phyloP scores from a whole-genome alignment of 768 basidiomycete genomes.

The Podaxis sp. region DNA sequence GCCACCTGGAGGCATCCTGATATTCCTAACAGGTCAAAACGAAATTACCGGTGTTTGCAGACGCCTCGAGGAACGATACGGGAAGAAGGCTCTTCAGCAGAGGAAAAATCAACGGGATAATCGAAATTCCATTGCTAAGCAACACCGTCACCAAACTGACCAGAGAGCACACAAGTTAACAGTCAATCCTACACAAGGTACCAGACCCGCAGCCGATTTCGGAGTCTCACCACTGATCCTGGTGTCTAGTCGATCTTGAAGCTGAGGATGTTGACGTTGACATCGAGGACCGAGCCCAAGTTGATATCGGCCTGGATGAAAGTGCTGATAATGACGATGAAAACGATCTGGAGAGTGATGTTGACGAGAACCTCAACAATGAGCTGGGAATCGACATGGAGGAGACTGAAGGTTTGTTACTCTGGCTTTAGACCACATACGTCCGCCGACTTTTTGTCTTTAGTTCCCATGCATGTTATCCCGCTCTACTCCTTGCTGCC shows the following conservation, averaged over 20 bases:
- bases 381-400: constrained; percentile 60
- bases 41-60: constrained; percentile 88
- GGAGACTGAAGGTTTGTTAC: constrained; percentile 60
- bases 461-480: constrained; percentile 92
- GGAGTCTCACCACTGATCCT: constrained; percentile 2
- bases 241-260: constrained; percentile 64
- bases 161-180: constrained; percentile 21
- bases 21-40: constrained; percentile 94
- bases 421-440: constrained; percentile 10
- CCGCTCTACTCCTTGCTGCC: constrained; percentile 92
- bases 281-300: constrained; percentile 9
- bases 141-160: constrained; percentile 21
- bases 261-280: constrained; percentile 69
- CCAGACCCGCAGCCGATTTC: background rate
- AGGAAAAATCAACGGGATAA: constrained; percentile 33
- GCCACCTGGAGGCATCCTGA: constrained; percentile 89
- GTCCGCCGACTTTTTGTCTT: constrained; percentile 6
- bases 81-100: constrained; percentile 59
- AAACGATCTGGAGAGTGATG: constrained; percentile 76
- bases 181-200: constrained; percentile 52
- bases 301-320: constrained; percentile 60
- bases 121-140: constrained; percentile 18
- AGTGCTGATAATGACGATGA: constrained; percentile 66
- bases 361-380: constrained; percentile 55
- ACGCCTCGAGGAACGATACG: constrained; percentile 77